Conservation (phyloP, 805 yeast genomes). For the Debaryomyces castellii region DNA sequence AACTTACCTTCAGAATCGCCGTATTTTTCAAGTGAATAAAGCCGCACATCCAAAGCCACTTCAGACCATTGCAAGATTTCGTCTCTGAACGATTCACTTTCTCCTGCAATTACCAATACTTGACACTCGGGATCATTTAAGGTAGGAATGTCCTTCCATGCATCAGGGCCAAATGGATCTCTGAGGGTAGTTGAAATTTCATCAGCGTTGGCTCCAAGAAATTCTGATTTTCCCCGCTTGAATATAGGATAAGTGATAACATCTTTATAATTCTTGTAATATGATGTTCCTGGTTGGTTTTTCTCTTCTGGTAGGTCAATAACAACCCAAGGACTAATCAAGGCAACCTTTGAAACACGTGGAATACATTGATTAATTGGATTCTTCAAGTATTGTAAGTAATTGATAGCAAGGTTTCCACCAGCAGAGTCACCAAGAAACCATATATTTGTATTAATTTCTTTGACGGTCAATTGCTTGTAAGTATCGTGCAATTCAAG, state of each 20-base stretch:
- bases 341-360: conserved; percentile 26
- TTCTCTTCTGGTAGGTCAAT: conserved; percentile 17
- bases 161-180: conserved; percentile 5
- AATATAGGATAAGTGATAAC: conserved; percentile 11
- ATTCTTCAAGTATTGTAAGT: conserved; percentile 25
- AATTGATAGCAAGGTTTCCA: conserved; percentile 33
- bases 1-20: conserved; percentile 23
- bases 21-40: conserved; percentile 16
- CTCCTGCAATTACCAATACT: conserved; percentile 35
- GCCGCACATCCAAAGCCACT: conserved; percentile 30
- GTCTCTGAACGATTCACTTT: conserved; percentile 43
- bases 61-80: conserved; percentile 35
- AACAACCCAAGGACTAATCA: conserved; percentile 41
- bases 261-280: conserved; percentile 25
- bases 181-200: conserved; percentile 1
- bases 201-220: conserved; percentile 6
- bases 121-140: conserved; percentile 21
- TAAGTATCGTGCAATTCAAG: conserved; percentile 30
- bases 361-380: conserved; percentile 9
- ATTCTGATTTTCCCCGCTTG: conserved; percentile 3
- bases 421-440: conserved; percentile 46
- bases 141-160: conserved; percentile 35
- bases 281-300: conserved; percentile 29
- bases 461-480: conserved; percentile 16
- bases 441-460: conserved; percentile 28